These are phyloP conservation scores for Starmerella roubikii DNA, from an alignment of 805 yeast species.

Conservation along the genomic window DNA sequence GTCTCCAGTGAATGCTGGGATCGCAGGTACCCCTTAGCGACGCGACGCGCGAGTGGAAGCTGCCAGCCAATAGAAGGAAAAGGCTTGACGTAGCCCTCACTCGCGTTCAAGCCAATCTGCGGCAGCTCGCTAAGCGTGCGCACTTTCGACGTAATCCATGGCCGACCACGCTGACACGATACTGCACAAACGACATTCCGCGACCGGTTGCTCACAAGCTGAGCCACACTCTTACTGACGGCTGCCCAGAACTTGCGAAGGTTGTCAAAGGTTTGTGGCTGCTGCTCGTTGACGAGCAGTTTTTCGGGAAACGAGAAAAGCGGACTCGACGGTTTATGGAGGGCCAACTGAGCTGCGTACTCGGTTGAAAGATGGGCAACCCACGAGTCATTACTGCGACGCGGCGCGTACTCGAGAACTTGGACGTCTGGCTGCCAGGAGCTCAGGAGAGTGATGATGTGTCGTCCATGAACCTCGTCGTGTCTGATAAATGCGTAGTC, in stretches of 20 bases:
- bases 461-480: slow-evolving; percentile 17
- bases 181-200: slow-evolving; percentile 52
- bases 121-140: slow-evolving; percentile 14
- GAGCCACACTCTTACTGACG: slow-evolving; percentile 40
- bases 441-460: slow-evolving; percentile 9
- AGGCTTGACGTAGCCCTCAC: neutral
- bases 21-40: slow-evolving; percentile 57
- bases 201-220: slow-evolving; percentile 44
- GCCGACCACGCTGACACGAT: slow-evolving; percentile 48
- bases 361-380: slow-evolving; percentile 5
- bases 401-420: slow-evolving; percentile 7
- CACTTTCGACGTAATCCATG: slow-evolving; percentile 27
- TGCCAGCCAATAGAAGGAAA: slow-evolving; percentile 20
- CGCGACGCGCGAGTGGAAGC: slow-evolving; percentile 42
- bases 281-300: slow-evolving; percentile 33
- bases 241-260: slow-evolving; percentile 42
- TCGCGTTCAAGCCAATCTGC: slow-evolving; percentile 1
- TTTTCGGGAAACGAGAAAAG: slow-evolving; percentile 41
- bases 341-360: slow-evolving; percentile 9
- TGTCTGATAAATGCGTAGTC: slow-evolving; percentile 24
- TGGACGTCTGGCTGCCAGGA: slow-evolving; percentile 11
- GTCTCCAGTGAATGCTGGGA: slow-evolving; percentile 61
- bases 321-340: slow-evolving; percentile 10
- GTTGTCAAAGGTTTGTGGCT: slow-evolving; percentile 35
- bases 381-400: slow-evolving; percentile 3